Conservation (phyloP, 2,329 filamentous ascomycete genomes). For the Penicillium glabrum region DNA sequence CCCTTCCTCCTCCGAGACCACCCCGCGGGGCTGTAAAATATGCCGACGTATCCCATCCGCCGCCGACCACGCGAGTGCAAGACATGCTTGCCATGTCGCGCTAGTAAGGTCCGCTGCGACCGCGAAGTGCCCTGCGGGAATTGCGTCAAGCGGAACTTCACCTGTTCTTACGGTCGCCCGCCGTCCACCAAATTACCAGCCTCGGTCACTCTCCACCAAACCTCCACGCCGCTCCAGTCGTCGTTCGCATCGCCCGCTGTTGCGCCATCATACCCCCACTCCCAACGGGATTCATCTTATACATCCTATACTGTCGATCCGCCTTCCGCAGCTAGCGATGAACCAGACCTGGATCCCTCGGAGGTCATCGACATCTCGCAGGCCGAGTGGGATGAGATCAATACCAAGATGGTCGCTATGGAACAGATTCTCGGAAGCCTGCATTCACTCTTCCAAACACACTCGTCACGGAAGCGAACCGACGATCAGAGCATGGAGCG, state of each 20-base stretch:
- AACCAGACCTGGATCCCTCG: conserved; percentile 19
- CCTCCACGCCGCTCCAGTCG: conserved; percentile 16
- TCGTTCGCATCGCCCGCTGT: conserved; percentile 16
- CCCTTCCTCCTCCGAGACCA: conserved; percentile 5
- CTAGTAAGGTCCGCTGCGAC: conserved; percentile 52
- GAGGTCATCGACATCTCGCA: conserved; percentile 34
- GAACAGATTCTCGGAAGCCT: conserved; percentile 35
- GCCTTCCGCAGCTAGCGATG: conserved; percentile 16
- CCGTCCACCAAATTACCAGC: conserved; percentile 16
- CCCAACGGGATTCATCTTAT: conserved; percentile 20
- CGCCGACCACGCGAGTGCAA: conserved; percentile 42
- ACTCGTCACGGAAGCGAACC: conserved; percentile 21
- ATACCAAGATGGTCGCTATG: conserved; percentile 36
- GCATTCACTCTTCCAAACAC: conserved; percentile 29
- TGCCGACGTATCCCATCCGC: conserved; percentile 37
- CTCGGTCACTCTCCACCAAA: conserved; percentile 10
- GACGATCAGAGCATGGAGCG: conserved; percentile 14
- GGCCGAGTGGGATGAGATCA: conserved; percentile 37
- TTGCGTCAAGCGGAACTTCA: conserved; percentile 43
- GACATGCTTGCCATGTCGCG: conserved; percentile 51
- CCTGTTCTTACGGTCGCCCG: conserved; percentile 38
- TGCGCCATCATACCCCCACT: conserved; percentile 8
- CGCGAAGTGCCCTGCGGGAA: conserved; percentile 42
- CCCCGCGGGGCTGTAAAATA: conserved; percentile 17
- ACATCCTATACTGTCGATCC: conserved; percentile 21